Evolutionary conservation across 2,329 filamentous ascomycete species (phyloP), one percentile per base, ranked within the genome.

Genomic region (Claviceps sorghi): DNA sequence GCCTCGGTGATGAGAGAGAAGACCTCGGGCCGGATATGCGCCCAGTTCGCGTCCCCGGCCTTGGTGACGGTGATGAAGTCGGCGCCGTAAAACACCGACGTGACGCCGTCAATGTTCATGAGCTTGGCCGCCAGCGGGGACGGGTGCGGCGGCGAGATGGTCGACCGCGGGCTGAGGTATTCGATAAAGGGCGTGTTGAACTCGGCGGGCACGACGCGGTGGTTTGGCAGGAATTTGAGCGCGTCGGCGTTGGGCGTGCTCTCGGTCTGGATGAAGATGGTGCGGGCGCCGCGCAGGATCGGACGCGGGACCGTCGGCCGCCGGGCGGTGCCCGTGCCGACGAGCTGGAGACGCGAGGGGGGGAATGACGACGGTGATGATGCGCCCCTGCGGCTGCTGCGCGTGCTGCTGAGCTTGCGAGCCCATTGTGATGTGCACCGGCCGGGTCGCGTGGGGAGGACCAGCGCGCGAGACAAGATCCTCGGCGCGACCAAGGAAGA

Each of bases 41-140:
- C 86, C 93, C 93, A 98, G 62, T 90, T 88, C 3, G 85, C 86
- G 59, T 93, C 86, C 57, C 82, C 77, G 48, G 87, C 81, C 69
- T 98, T 98, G 44, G 86, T 96, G 38, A 98, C 85, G 13, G 93
- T 98, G 69, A 98, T 97, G 72, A 95, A 97, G 67, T 98, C 90
- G 36, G 81, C 72, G 50, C 91, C 93, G 69, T 95, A 96, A 70
- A 97, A 97, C 22, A 98, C 86, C 2, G 88, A 84, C 3, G 85
- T 90, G n/a, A 97, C 86, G 45, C 93, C 93, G 64, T 97, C 93
- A 56, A 96, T 85, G 65, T 88, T 90, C 76, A 97, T 84, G 50
- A 98, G 78, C 67, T 89, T 83, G 36, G 90, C 85, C 5, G 93
- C 93, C 43, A 98, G 80, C 19, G 88, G 90, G 21, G 91, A 97